Evolutionary conservation across 1,284 basidiomycete genomes (phyloP).

Genomic region (Singerocomus inundabilis): DNA sequence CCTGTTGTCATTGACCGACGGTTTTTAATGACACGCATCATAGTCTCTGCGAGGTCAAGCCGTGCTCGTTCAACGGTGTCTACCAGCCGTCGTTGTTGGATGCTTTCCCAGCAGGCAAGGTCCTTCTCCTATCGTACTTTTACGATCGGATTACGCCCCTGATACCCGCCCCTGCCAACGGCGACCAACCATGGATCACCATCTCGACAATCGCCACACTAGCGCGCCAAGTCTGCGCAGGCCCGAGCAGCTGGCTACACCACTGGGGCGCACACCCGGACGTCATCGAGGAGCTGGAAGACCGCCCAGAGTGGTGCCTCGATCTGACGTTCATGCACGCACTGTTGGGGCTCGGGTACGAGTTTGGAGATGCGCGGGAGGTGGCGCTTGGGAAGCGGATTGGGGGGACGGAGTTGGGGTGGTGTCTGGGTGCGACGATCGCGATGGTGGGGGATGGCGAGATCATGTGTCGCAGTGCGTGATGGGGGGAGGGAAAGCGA

Average conservation of each 20-base stretch:
- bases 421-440: slow-evolving; percentile 87
- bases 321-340: slow-evolving; percentile 96
- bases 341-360: slow-evolving; percentile 81
- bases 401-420: slow-evolving; percentile 90
- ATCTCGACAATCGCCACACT: slow-evolving; percentile 65
- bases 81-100: slow-evolving; percentile 96
- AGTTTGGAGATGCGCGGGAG: slow-evolving; percentile 67
- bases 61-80: slow-evolving; percentile 96
- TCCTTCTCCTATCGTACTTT: slow-evolving; percentile 93
- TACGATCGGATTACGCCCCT: slow-evolving; percentile 91
- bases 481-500: slow-evolving; percentile 53
- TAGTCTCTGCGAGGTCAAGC: slow-evolving; percentile 84
- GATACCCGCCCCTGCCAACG: slow-evolving; percentile 39
- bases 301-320: slow-evolving; percentile 90
- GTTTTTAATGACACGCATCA: background rate
- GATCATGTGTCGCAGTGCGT: slow-evolving; percentile 42
- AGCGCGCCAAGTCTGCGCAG: slow-evolving; percentile 72
- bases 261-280: slow-evolving; percentile 51
- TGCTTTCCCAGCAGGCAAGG: slow-evolving; percentile 78
- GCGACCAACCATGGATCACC: slow-evolving; percentile 40
- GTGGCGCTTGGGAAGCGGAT: slow-evolving; percentile 88
- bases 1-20: slow-evolving; percentile 1
- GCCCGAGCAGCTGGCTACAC: slow-evolving; percentile 58
- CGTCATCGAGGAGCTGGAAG: slow-evolving; percentile 76
- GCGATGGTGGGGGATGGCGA: slow-evolving; percentile 68